Conservation (phyloP, 2,329 filamentous ascomycete genomes). For the Camillea tinctor region DNA sequence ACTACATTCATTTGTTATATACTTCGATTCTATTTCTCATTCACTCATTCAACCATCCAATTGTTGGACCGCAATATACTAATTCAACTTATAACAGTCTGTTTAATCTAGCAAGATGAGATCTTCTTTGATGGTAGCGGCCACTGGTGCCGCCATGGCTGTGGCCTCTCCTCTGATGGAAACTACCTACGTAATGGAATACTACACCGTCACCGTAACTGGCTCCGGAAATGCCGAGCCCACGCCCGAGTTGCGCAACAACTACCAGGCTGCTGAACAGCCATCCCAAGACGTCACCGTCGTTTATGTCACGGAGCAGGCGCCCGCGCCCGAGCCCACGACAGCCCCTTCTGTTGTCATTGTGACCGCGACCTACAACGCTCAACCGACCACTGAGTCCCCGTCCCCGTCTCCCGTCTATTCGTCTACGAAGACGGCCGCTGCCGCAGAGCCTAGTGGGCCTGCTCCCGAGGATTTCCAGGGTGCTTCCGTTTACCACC, state of each 20-base stretch:
- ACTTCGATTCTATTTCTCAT: conserved; percentile 7
- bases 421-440: conserved; percentile 1
- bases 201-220: conserved; percentile 37
- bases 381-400: conserved; percentile 7
- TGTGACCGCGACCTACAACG: conserved; percentile 4
- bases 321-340: conserved; percentile 5
- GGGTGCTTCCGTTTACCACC: conserved; percentile 60
- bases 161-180: conserved; percentile 34
- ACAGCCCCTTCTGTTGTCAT: conserved; percentile 6
- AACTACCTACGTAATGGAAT: conserved; percentile 33
- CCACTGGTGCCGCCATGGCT: conserved; percentile 34
- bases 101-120: conserved; percentile 36
- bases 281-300: conserved; percentile 1
- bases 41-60: conserved; percentile 1
- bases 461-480: conserved; percentile 33
- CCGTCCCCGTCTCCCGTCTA: not conserved
- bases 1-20: conserved; percentile 8
- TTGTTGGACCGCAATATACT: not conserved
- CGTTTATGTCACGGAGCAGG: conserved; percentile 19
- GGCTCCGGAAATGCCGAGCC: conserved; percentile 16
- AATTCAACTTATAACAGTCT: conserved; percentile 2
- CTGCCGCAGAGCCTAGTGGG: conserved; percentile 10
- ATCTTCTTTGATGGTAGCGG: conserved; percentile 36
- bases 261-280: conserved; percentile 16
- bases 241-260: not conserved